Percentiles rank a stretch among this genome's conserved stretches.
These are phyloP conservation scores for Colletotrichum sp. DNA, from an alignment of 2,329 filamentous ascomycete genomes.

Conservation along the genomic window DNA sequence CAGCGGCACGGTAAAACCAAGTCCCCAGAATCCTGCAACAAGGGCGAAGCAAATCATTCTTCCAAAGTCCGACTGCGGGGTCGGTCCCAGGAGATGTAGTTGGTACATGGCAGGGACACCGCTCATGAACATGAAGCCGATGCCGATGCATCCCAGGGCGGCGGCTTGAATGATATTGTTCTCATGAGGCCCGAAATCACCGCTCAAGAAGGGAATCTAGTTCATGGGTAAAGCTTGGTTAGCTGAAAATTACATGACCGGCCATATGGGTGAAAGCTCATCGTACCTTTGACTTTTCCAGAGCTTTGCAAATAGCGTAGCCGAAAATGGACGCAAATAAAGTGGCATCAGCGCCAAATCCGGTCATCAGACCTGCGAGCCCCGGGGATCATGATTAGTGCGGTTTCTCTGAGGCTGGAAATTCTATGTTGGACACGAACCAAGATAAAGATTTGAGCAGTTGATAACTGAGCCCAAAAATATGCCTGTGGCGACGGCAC, in stretches of 20 bases:
- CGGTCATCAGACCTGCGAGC: background rate
- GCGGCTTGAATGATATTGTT: background rate
- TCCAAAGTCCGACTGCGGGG: background rate
- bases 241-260: accelerated
- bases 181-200: background rate
- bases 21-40: background rate
- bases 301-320: background rate
- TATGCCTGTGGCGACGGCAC: background rate
- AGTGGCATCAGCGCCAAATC: background rate
- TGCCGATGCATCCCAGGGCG: background rate
- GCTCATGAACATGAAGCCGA: conserved; percentile 12
- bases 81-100: background rate
- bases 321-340: background rate
- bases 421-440: accelerated
- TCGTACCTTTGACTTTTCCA: background rate
- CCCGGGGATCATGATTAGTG: accelerated
- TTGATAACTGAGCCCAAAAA: accelerated
- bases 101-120: conserved; percentile 21
- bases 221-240: background rate
- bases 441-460: background rate
- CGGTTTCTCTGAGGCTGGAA: accelerated
- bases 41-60: background rate
- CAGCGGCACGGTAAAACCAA: background rate
- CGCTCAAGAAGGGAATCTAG: background rate
- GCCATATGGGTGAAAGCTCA: background rate